Conservation (phyloP, 1,284 basidiomycete genomes). For the Cronartium ribicola region DNA sequence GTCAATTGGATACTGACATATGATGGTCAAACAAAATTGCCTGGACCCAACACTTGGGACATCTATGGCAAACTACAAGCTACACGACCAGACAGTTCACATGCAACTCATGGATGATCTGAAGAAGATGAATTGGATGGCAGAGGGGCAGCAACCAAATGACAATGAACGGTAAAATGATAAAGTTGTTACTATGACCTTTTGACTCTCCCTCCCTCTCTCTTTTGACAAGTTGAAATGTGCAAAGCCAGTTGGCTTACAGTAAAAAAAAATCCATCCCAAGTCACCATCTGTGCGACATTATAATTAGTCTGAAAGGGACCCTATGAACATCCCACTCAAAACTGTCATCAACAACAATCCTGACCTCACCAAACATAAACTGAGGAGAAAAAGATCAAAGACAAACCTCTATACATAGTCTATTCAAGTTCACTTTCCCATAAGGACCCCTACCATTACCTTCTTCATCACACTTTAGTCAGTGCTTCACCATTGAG, state of each 20-base stretch:
- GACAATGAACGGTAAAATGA: no score
- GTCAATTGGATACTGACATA: no score
- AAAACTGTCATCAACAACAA: background rate
- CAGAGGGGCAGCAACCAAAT: no score
- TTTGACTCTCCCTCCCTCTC: background rate
- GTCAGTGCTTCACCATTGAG: no score
- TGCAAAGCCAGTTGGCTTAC: constrained; percentile 55
- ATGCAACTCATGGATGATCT: no score
- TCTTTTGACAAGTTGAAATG: background rate
- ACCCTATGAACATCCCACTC: constrained; percentile 59
- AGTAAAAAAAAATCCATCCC: constrained; percentile 81
- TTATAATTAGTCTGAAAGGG: constrained; percentile 95
- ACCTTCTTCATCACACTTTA: constrained; percentile 48
- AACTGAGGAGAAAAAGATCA: background rate
- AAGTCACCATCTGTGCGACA: constrained; percentile 91
- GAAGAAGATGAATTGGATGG: no score
- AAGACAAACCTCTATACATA: constrained; percentile 77
- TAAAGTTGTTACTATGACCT: background rate
- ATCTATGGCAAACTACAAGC: no score
- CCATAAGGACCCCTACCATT: constrained; percentile 61
- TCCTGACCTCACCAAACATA: background rate
- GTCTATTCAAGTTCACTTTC: constrained; percentile 75
- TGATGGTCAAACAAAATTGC: no score
- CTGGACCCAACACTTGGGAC: no score
- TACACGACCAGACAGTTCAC: no score